Conservation (phyloP, 176 grass and related monocot species). For the Pharus latifolius region DNA sequence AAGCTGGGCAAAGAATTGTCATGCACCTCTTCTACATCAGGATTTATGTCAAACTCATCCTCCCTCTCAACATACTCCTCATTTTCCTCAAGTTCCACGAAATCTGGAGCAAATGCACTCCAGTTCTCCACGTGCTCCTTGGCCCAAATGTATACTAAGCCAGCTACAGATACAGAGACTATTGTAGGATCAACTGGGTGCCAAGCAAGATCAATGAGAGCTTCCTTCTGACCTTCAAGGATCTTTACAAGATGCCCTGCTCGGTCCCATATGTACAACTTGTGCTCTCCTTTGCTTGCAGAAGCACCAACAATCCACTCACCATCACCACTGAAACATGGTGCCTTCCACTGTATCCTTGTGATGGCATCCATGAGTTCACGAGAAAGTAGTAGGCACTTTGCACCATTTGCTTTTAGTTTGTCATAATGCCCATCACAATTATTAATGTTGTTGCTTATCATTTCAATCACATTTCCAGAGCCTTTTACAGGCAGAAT, state of each 20-base stretch:
- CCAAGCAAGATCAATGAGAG: conserved; percentile 87
- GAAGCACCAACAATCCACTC: conserved; percentile 97
- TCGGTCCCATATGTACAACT: conserved; percentile 85
- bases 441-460: conserved; percentile 24
- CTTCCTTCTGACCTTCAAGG: conserved; percentile 96
- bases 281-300: conserved; percentile 97
- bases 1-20: neutral
- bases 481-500: conserved; percentile 54
- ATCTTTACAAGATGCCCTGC: conserved; percentile 88
- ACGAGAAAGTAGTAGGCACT: conserved; percentile 62
- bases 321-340: conserved; percentile 92
- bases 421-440: conserved; percentile 40
- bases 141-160: conserved; percentile 74
- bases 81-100: conserved; percentile 91
- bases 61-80: conserved; percentile 93
- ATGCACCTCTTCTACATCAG: conserved; percentile 64
- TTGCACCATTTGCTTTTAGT: conserved; percentile 65
- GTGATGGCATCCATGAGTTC: conserved; percentile 85
- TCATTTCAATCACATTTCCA: conserved; percentile 55
- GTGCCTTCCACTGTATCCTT: conserved; percentile 96
- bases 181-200: conserved; percentile 83
- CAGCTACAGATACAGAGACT: conserved; percentile 69
- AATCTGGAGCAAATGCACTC: conserved; percentile 99
- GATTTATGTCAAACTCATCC: conserved; percentile 88
- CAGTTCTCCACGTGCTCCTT: conserved; percentile 89